phyloP scores from a whole-genome alignment of 129 eudicot species.

The Pseudognaphalium luteoalbum region DNA sequence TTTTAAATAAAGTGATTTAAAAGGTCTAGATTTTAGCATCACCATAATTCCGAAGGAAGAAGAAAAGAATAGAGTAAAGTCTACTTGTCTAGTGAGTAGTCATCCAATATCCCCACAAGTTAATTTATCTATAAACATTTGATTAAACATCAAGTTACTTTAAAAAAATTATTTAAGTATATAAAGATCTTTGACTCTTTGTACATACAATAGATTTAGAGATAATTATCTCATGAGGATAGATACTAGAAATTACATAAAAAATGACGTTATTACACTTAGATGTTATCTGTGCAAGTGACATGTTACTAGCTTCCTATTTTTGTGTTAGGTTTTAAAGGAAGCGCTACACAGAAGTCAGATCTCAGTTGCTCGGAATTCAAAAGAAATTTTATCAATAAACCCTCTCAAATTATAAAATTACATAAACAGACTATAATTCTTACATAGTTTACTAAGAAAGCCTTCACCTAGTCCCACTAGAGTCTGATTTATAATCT shows the following conservation, averaged over 20 bases:
- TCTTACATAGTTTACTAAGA: not conserved
- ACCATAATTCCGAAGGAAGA: no score
- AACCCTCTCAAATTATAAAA: not conserved
- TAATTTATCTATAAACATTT: no score
- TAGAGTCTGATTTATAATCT: not conserved
- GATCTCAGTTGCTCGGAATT: conserved; percentile 22
- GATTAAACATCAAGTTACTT: no score
- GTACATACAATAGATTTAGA: no score
- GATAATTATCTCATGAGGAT: not conserved
- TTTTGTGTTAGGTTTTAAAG: not conserved
- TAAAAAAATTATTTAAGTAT: no score
- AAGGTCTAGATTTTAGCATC: no score
- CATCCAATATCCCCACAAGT: no score
- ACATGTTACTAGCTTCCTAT: not conserved
- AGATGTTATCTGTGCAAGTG: not conserved
- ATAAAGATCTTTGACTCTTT: no score
- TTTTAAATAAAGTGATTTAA: no score
- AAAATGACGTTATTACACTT: not conserved
- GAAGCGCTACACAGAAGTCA: not conserved
- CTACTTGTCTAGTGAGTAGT: no score
- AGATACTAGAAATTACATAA: not conserved
- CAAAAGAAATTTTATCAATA: not conserved
- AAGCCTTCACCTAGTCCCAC: not conserved
- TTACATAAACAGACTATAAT: not conserved
- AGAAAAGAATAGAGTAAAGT: no score